phyloP scores from a whole-genome alignment of 768 basidiomycete species.

The Naganishia friedmannii region DNA sequence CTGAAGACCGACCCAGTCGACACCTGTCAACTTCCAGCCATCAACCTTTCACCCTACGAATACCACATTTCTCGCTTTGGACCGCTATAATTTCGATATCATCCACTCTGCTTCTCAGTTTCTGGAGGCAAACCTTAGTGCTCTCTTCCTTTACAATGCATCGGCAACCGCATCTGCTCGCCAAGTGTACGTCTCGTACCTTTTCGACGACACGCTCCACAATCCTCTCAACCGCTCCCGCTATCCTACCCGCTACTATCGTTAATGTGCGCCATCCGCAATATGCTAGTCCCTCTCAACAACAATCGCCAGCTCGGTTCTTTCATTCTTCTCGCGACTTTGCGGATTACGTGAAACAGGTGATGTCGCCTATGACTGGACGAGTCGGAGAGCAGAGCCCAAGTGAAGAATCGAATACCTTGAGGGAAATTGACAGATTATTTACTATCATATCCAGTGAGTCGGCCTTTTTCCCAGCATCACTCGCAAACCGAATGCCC shows the following conservation, averaged over 20 bases:
- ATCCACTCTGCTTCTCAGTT: not conserved
- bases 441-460: conserved; percentile 43
- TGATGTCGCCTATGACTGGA: conserved; percentile 18
- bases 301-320: not conserved
- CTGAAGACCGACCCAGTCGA: too few relatives aligned
- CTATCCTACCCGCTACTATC: not conserved
- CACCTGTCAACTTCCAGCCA: too few relatives aligned
- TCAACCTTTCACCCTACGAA: not conserved
- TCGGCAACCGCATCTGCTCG: not conserved
- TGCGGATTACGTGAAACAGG: conserved; percentile 19
- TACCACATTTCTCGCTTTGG: not conserved
- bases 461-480: conserved; percentile 11
- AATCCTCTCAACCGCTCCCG: not conserved
- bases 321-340: conserved; percentile 4
- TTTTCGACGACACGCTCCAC: not conserved
- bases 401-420: conserved; percentile 29
- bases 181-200: not conserved
- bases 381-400: conserved; percentile 2
- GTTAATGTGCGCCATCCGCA: not conserved
- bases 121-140: not conserved
- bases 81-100: conserved; percentile 1
- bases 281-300: not conserved
- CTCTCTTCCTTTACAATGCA: not conserved
- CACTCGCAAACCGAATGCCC: not conserved
- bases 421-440: conserved; percentile 45